Evolutionary conservation across 306 rosid genomes (phyloP).

Genomic region (Vigna reflexopilosa): DNA sequence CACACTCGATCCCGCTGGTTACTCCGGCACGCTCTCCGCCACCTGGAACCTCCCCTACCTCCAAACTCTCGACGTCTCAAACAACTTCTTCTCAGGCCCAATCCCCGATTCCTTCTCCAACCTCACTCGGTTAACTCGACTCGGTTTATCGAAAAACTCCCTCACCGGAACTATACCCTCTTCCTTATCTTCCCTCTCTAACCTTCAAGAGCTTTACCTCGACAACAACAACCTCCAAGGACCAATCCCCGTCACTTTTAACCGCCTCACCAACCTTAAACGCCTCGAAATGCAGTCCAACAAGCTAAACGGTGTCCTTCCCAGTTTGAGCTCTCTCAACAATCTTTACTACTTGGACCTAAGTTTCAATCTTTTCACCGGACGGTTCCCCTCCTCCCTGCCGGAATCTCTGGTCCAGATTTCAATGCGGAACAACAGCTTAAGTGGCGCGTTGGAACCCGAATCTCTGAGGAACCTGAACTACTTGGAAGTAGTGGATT

Average conservation of each 20-base stretch:
- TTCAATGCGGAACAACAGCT: constrained; percentile 69
- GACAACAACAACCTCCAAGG: constrained; percentile 72
- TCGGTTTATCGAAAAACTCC: constrained; percentile 67
- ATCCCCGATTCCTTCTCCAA: constrained; percentile 62
- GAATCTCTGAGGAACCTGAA: constrained; percentile 41
- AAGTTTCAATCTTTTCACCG: constrained; percentile 60
- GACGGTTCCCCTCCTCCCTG: constrained; percentile 48
- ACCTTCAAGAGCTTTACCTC: constrained; percentile 72
- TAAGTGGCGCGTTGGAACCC: constrained; percentile 50
- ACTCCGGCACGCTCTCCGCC: constrained; percentile 59
- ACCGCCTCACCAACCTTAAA: constrained; percentile 47
- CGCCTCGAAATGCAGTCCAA: constrained; percentile 74
- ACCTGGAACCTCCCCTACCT: constrained; percentile 72
- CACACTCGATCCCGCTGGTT: constrained; percentile 86
- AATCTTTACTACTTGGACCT: constrained; percentile 63
- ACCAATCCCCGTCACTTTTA: constrained; percentile 54
- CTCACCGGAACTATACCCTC: constrained; percentile 66
- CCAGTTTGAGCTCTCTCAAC: constrained; percentile 51
- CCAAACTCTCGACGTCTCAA: constrained; percentile 72
- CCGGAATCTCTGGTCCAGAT: constrained; percentile 70
- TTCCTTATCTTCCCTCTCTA: constrained; percentile 56
- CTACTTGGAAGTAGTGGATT: constrained; percentile 66
- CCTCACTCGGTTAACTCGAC: constrained; percentile 65
- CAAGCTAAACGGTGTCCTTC: constrained; percentile 60
- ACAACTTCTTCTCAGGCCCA: constrained; percentile 69